Evolutionary conservation across 495 filamentous ascomycete genomes (phyloP), one percentile per base, ranked within the genome.

Genomic region (Articulospora tetracladia): DNA sequence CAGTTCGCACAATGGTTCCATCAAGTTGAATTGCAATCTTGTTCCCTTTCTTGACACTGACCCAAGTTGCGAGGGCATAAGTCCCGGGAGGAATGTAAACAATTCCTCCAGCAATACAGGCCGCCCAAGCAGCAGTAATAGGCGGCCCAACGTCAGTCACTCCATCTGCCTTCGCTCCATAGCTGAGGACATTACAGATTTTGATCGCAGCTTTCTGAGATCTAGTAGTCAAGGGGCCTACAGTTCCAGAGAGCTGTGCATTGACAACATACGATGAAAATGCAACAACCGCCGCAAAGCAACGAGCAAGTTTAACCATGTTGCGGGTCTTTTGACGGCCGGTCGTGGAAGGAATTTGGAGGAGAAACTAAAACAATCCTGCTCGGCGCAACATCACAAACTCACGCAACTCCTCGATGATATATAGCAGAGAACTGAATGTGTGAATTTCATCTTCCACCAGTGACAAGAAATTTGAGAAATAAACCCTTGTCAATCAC

Each of bases 91-190:
- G 76, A 3, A 47, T 17, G 23, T 47, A 47, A 6, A 47, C 41
- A 12, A 57, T 63, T 20, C 64, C 64, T 6, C 67, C 67, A 44
- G 12, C 60, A 19, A 73, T 70, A 66, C 79, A 83, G 1, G 67
- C 76, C 7, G 63, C 69, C 66, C 75, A 81, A n/a, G 79, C 79
- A 8, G 70, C 73, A 46, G 63, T 67, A 36, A 83, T 73, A 0
- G 79, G 71, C 1, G 73, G 64, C 0, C 78, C 77, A 24, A 81
- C 61, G 57, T 83, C 79, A 17, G 41, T 19, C 11, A 22, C 13
- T 20, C 13, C 25, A 25, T 22, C 25, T 24, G 17, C 17, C 25
- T 12, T 24, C 11, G 47, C 47, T 20, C 47, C 22, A 50, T 50
- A 50, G 20, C 23, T 22, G 17, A 47, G n/a, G 23, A 47, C 41